phyloP scores from a whole-genome alignment of 768 basidiomycete species.

The Lentinula guzmanii region DNA sequence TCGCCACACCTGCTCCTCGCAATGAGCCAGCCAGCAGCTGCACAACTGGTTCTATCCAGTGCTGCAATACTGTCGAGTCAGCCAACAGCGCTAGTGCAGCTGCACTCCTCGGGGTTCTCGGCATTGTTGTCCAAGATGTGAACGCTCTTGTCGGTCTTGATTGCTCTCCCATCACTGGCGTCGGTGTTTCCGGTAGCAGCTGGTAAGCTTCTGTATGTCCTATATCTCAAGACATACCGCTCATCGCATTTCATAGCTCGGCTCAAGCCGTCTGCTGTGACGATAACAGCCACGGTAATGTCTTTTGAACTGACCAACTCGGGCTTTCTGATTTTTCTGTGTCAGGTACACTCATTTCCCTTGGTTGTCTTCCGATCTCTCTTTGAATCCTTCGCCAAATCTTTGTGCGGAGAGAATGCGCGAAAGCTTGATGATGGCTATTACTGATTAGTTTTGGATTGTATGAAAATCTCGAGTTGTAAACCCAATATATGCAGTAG shows the following conservation, averaged over 20 bases:
- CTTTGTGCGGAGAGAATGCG: too few relatives aligned
- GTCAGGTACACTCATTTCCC: too few relatives aligned
- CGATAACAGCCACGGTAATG: background rate
- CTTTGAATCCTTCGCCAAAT: too few relatives aligned
- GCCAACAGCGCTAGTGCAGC: background rate
- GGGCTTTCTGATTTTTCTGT: too few relatives aligned
- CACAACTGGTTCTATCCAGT: conserved; percentile 3
- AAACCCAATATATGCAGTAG: too few relatives aligned
- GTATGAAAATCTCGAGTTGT: too few relatives aligned
- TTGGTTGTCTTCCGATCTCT: too few relatives aligned
- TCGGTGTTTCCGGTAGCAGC: background rate
- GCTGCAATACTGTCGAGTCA: background rate
- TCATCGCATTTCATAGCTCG: background rate
- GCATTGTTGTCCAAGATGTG: background rate
- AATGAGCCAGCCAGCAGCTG: background rate
- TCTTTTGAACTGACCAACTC: too few relatives aligned
- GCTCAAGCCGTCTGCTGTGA: background rate
- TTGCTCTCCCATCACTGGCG: conserved; percentile 1
- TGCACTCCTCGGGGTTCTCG: background rate
- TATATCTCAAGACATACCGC: background rate
- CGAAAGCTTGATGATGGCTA: too few relatives aligned
- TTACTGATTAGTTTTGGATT: too few relatives aligned
- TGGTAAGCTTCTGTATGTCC: background rate
- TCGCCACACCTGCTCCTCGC: conserved; percentile 1
- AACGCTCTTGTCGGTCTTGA: background rate